These are phyloP conservation scores for Endocalyx cinctus DNA, from an alignment of 2,329 filamentous ascomycete genomes.

Conservation along the genomic window DNA sequence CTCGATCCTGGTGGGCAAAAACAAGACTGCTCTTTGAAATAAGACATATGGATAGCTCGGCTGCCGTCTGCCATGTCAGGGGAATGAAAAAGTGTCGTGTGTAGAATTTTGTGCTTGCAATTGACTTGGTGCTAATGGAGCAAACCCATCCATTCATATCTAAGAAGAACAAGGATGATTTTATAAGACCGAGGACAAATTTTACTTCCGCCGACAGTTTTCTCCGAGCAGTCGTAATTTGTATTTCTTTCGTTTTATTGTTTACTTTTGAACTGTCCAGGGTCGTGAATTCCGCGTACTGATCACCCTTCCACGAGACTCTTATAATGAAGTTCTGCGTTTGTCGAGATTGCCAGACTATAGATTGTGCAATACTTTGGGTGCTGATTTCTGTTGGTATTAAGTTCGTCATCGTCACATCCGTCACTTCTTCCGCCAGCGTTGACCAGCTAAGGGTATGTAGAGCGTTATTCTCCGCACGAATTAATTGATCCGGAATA, in stretches of 20 bases:
- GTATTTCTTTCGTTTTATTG: not conserved
- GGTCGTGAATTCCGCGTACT: not conserved
- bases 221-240: not conserved
- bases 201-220: slow-evolving; percentile 1
- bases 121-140: slow-evolving; percentile 12
- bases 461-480: too few species aligned
- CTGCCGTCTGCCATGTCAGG: slow-evolving; percentile 14
- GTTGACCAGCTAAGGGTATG: too few species aligned
- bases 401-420: too few species aligned
- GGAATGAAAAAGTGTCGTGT: slow-evolving; percentile 17
- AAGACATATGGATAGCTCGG: slow-evolving; percentile 3
- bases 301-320: not conserved
- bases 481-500: not conserved
- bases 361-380: too few species aligned
- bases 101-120: slow-evolving; percentile 5
- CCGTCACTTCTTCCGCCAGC: too few species aligned
- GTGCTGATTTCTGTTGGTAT: too few species aligned
- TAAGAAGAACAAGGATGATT: slow-evolving; percentile 14
- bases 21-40: slow-evolving; percentile 7
- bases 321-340: not conserved
- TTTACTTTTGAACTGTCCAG: not conserved
- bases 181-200: slow-evolving; percentile 8
- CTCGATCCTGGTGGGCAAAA: slow-evolving; percentile 14
- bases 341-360: too few species aligned
- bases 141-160: slow-evolving; percentile 17